phyloP scores from a whole-genome alignment of 2,329 filamentous ascomycete genomes.

The Calonectria henricotiae region DNA sequence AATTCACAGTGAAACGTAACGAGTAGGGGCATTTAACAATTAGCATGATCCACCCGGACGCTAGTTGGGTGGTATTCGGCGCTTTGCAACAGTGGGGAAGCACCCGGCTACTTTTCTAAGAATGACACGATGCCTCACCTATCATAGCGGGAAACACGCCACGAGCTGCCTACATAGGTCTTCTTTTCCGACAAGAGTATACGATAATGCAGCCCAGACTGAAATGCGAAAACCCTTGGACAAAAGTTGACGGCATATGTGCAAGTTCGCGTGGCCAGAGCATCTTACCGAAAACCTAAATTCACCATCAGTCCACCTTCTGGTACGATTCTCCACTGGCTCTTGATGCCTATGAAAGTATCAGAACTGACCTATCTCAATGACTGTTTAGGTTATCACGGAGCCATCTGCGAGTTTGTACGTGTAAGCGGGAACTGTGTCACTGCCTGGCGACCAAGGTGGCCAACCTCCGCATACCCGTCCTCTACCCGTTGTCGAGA shows the following conservation, averaged over 20 bases:
- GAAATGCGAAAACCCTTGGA: not conserved
- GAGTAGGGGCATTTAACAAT: constrained; percentile 11
- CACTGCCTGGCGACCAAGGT: not conserved
- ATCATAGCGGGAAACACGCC: not conserved
- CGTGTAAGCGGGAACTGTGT: not conserved
- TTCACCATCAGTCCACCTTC: constrained; percentile 14
- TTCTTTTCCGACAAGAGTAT: not conserved
- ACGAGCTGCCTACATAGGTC: not conserved
- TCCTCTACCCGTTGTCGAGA: not conserved
- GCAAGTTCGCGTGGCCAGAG: not conserved
- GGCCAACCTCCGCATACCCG: not conserved
- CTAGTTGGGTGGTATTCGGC: constrained; percentile 9
- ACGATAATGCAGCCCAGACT: not conserved
- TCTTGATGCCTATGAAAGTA: constrained; percentile 11
- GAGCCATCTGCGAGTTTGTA: not conserved
- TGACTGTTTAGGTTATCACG: not conserved
- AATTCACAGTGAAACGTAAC: not conserved
- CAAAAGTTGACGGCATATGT: not conserved
- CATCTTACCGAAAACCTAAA: constrained; percentile 21
- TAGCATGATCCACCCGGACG: not conserved
- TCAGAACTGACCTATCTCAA: constrained; percentile 2
- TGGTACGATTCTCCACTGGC: constrained; percentile 24
- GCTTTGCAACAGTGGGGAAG: not conserved
- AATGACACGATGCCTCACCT: not conserved
- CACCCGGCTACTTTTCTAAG: not conserved